These are phyloP conservation scores for Nannizzia gypsea DNA, from an alignment of 2,329 filamentous ascomycete species.

Conservation along the genomic window DNA sequence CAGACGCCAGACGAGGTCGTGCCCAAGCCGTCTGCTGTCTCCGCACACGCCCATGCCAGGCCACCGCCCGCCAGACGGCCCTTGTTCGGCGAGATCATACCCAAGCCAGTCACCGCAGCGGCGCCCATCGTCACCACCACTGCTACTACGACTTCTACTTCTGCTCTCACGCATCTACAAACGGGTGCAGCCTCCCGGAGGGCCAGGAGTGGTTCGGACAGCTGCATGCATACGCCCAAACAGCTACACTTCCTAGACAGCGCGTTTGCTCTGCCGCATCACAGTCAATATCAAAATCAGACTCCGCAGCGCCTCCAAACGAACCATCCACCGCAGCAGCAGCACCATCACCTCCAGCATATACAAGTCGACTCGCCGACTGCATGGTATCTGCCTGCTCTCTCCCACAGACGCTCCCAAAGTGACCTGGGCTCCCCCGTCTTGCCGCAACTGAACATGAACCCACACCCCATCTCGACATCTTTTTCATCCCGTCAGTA, in stretches of 20 bases:
- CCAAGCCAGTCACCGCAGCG: constrained; percentile 27
- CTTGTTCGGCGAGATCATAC: constrained; percentile 63
- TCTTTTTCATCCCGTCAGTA: constrained; percentile 1
- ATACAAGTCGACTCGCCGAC: neutral
- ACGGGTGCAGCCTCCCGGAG: constrained; percentile 39
- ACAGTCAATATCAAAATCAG: too few species aligned
- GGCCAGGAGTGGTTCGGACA: constrained; percentile 57
- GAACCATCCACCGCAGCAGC: too few species aligned
- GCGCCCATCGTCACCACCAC: constrained; percentile 19
- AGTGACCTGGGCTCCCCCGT: constrained; percentile 47
- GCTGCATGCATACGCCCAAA: constrained; percentile 47
- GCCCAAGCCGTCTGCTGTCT: constrained; percentile 24
- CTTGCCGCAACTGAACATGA: constrained; percentile 20
- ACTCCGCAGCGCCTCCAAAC: neutral
- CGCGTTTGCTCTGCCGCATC: neutral
- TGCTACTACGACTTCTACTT: neutral
- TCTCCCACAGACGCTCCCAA: constrained; percentile 29
- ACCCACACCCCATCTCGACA: constrained; percentile 2
- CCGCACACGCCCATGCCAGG: neutral
- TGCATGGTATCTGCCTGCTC: constrained; percentile 8
- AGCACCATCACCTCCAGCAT: neutral
- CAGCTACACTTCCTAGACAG: neutral
- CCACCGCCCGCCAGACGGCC: constrained; percentile 39
- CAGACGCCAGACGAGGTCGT: constrained; percentile 42
- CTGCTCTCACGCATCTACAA: neutral